phyloP scores from a whole-genome alignment of 768 basidiomycete genomes.

The Strobilomyces dryophilus region DNA sequence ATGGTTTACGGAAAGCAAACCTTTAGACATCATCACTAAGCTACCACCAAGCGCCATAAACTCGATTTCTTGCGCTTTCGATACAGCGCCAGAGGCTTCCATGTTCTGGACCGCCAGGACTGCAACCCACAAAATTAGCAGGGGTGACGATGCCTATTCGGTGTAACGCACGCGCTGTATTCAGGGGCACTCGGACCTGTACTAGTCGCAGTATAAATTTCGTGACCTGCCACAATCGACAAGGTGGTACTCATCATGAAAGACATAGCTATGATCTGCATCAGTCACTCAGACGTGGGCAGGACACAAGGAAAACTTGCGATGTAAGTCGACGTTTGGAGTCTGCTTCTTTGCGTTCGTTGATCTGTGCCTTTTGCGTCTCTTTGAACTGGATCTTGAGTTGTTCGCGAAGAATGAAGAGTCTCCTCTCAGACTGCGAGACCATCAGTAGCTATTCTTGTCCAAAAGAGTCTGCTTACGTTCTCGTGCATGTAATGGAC shows the following conservation, averaged over 20 bases:
- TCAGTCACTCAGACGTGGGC: neutral
- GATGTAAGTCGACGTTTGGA: slow-evolving; percentile 79
- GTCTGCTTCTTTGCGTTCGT: slow-evolving; percentile 70
- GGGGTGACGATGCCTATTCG: neutral
- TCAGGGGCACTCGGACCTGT: slow-evolving; percentile 79
- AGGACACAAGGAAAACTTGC: slow-evolving; percentile 42
- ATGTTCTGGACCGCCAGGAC: slow-evolving; percentile 90
- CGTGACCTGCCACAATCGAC: slow-evolving; percentile 1
- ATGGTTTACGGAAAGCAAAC: slow-evolving; percentile 28
- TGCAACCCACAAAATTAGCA: slow-evolving; percentile 13
- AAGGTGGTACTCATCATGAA: slow-evolving; percentile 58
- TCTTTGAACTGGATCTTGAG: slow-evolving; percentile 70
- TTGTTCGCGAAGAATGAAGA: slow-evolving; percentile 68
- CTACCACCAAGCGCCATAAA: slow-evolving; percentile 82
- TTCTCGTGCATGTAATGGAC: slow-evolving; percentile 65
- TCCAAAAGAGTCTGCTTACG: slow-evolving; percentile 30
- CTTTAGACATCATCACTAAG: slow-evolving; percentile 86
- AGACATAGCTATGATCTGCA: slow-evolving; percentile 52
- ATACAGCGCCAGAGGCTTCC: slow-evolving; percentile 71
- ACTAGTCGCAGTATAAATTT: slow-evolving; percentile 16
- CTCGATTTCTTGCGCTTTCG: slow-evolving; percentile 78
- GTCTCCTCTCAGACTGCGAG: slow-evolving; percentile 47
- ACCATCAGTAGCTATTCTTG: neutral
- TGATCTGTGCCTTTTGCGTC: slow-evolving; percentile 70
- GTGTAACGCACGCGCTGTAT: slow-evolving; percentile 53